Evolutionary conservation across 345 rosid genomes (phyloP), one percentile per base, ranked within the genome.

Genomic region (Eucalyptus polyanthemos): DNA sequence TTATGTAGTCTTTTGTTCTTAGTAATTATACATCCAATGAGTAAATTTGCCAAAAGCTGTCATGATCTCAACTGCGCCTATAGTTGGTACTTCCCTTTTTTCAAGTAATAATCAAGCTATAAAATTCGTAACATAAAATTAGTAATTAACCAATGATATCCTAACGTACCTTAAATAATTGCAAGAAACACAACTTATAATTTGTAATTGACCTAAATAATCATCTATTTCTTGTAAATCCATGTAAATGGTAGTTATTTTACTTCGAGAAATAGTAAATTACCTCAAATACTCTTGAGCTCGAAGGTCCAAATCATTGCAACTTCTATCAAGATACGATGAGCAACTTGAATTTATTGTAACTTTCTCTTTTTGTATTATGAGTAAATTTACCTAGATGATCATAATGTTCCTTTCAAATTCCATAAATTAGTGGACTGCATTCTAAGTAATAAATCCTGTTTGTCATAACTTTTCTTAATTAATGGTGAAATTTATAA

Each of bases 31-130:
- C 22, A 16, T 15, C 6, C 4, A 1, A 31, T 4, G 0, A 67
- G 2, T 31, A 31, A 67, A 31, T 67, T 31, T 67, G 12, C 6
- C 4, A 0, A 31, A 67, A 67, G 80, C 4, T 9, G 0, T 8
- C 11, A 9, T 16, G 10, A 67, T 67, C 3, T 31, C 40, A 16
- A 15, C 2, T 31, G 1, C 0, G 10, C 80, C 22, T 15, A 8
- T 67, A 31, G 21, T 67, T 3, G 11, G 4, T 31, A 67, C 80
- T 67, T 31, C 31, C 40, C 40, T 31, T 14, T 65, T 25, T n/a
- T 15, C 22, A 6, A 9, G 3, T 31, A n/a, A 15, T 67, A 15
- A 67, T 67, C 11, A 8, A 5, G 21, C 42, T 31, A 31, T 15
- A 16, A 37, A 16, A 17, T 16, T 10, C 24, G 3, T n/a, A 7